Conservation (phyloP, 2,329 filamentous ascomycete genomes). For the Phialocephala subalpina region DNA sequence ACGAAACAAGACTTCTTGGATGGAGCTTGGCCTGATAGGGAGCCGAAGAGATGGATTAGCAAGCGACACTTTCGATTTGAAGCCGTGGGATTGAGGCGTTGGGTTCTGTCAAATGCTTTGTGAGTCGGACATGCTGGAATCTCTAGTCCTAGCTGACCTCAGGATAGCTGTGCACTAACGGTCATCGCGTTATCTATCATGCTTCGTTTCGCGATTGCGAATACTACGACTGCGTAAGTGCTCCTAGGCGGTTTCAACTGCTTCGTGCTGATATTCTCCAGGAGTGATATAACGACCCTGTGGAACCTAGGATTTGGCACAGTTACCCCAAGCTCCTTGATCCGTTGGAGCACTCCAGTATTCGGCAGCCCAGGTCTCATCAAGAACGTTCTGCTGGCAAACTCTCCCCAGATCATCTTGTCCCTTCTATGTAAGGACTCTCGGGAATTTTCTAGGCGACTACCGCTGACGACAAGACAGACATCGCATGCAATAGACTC, state of each 20-base stretch:
- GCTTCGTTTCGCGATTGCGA: slow-evolving; percentile 26
- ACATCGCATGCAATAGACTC: slow-evolving; percentile 44
- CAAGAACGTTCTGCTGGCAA: slow-evolving; percentile 40
- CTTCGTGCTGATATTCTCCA: not conserved
- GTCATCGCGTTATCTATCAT: slow-evolving; percentile 25
- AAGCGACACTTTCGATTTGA: slow-evolving; percentile 27
- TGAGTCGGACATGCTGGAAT: slow-evolving; percentile 12
- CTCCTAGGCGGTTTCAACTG: not conserved
- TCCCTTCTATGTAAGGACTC: slow-evolving; percentile 40
- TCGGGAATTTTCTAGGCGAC: not conserved
- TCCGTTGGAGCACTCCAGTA: slow-evolving; percentile 28
- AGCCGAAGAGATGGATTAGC: slow-evolving; percentile 25
- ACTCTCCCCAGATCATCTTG: slow-evolving; percentile 44
- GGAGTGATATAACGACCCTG: slow-evolving; percentile 30
- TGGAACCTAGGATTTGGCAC: slow-evolving; percentile 30
- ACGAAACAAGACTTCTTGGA: slow-evolving; percentile 31
- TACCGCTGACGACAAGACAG: slow-evolving; percentile 14
- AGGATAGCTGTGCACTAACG: slow-evolving; percentile 25
- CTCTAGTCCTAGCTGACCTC: not conserved
- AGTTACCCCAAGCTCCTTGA: slow-evolving; percentile 26
- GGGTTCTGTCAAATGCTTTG: slow-evolving; percentile 25
- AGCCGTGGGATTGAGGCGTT: slow-evolving; percentile 27
- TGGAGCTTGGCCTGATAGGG: slow-evolving; percentile 25
- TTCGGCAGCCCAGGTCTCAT: slow-evolving; percentile 30
- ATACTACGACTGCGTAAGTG: slow-evolving; percentile 30